Evolutionary conservation across 179 eudicot species (phyloP), one percentile per base, ranked within the genome.

Genomic region (Gypsophila paniculata): DNA sequence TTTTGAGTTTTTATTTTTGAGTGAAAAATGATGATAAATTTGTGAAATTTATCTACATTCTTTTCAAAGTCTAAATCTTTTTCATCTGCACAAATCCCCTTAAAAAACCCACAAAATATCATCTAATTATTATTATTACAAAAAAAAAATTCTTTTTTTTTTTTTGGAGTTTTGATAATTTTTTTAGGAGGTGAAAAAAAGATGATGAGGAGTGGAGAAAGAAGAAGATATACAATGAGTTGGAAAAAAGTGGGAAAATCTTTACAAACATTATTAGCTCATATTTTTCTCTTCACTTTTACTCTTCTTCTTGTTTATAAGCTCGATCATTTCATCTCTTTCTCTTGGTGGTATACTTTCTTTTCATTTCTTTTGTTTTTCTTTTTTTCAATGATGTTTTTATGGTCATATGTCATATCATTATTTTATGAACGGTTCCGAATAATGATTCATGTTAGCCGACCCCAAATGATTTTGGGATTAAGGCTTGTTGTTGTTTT

Each of bases 291-390:
- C 11, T 75, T 89, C 39, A 53, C 67, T 48, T 86, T 90, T 82
- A 86, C 93, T 32, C 70, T 88, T 21, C 72, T 85, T 77, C 96
- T 91, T 62, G 86, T 91, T 62, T 74, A 87, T 65, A 91, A 88
- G 89, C 90, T 91, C 76, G 93, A 86, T 81, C 90, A 83, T 48
- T 13, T 39, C 29, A 38, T 75, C 61, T 70, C 72, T 19, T 88
- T 36, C 82, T 91, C 97, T 71, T 91, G 97, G 96, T 90, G 97
- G 97, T 91, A 68, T 58, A 15, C 79, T 77, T 32, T 76, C 34
- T 60, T 36, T 21, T 6, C 6, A 6, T 42, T 42, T 42, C 7
- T 36, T 36, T 36, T 36, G 3, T 36, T 36, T 36, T 36, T 36
- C 7, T 36, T 36, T 36, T 36, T 36, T 36, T 36, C 7, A 2